These are phyloP conservation scores for Rhizopogon sp. DNA, from an alignment of 768 basidiomycete species.

Conservation along the genomic window DNA sequence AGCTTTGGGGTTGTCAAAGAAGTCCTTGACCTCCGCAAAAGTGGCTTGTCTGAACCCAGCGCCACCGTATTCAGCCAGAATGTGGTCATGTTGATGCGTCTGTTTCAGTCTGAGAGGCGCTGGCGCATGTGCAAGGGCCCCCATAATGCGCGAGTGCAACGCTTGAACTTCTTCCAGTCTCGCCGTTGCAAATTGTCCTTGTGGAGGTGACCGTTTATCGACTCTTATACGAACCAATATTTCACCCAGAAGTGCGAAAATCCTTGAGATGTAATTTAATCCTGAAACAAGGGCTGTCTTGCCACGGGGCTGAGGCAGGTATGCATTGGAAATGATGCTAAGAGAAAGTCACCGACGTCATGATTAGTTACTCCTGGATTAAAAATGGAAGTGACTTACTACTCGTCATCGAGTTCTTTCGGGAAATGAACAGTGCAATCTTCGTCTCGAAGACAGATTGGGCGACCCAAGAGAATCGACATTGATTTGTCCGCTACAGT, in stretches of 20 bases:
- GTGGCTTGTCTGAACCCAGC: conserved; percentile 78
- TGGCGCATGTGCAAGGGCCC: conserved; percentile 71
- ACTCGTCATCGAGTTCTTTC: conserved; percentile 85
- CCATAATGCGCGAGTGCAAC: conserved; percentile 70
- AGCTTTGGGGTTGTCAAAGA: conserved; percentile 89
- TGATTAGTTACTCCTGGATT: conserved; percentile 21
- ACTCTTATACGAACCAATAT: conserved; percentile 83
- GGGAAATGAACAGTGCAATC: conserved; percentile 89
- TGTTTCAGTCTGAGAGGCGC: conserved; percentile 69
- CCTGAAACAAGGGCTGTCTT: conserved; percentile 84
- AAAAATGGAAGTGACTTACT: conserved; percentile 46
- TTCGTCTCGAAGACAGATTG: conserved; percentile 83
- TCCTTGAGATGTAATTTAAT: conserved; percentile 80
- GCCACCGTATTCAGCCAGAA: conserved; percentile 59
- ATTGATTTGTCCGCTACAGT: conserved; percentile 80
- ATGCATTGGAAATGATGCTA: conserved; percentile 80
- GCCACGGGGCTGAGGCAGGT: conserved; percentile 83
- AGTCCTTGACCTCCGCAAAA: conserved; percentile 84
- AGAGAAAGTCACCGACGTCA: conserved; percentile 9
- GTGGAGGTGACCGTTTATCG: conserved; percentile 81
- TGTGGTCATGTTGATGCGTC: conserved; percentile 39
- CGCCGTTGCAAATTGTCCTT: conserved; percentile 81
- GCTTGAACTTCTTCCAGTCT: conserved; percentile 81
- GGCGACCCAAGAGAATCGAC: conserved; percentile 79
- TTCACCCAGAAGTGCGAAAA: conserved; percentile 82